Evolutionary conservation across 257 asterid species (phyloP).

Genomic region (Apocynum venetum): DNA sequence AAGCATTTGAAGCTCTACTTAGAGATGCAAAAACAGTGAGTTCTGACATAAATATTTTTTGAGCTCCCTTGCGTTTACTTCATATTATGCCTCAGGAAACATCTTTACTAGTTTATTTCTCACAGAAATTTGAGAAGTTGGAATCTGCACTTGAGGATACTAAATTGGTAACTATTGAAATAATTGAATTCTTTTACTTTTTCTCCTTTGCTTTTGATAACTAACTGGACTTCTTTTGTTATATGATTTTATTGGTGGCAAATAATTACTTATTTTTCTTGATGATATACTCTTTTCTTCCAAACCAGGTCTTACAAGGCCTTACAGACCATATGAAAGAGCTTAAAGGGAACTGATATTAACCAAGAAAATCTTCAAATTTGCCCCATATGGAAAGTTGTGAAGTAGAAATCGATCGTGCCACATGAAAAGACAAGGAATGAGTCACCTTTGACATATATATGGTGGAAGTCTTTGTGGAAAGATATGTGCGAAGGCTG

Average conservation of each 20-base stretch:
- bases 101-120: not conserved
- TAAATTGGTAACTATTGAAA: slow-evolving; percentile 44
- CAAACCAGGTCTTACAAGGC: slow-evolving; percentile 46
- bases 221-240: not conserved
- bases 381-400: not conserved
- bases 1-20: slow-evolving; percentile 43
- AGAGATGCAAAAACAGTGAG: slow-evolving; percentile 44
- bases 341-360: slow-evolving; percentile 24
- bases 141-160: slow-evolving; percentile 57
- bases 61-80: not conserved
- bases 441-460: not conserved
- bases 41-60: not conserved
- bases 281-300: not conserved
- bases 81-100: not conserved
- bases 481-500: too few species aligned
- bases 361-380: not conserved
- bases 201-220: not conserved
- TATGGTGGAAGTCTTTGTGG: not conserved
- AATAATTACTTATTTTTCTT: too few species aligned
- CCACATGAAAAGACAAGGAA: not conserved
- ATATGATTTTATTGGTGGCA: not conserved
- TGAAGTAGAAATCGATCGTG: not conserved
- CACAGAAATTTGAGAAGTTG: slow-evolving; percentile 55
- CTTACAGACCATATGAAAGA: slow-evolving; percentile 53
- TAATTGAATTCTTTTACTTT: not conserved